phyloP scores from a whole-genome alignment of 176 grass and related monocot genomes.

The Areca catechu region DNA sequence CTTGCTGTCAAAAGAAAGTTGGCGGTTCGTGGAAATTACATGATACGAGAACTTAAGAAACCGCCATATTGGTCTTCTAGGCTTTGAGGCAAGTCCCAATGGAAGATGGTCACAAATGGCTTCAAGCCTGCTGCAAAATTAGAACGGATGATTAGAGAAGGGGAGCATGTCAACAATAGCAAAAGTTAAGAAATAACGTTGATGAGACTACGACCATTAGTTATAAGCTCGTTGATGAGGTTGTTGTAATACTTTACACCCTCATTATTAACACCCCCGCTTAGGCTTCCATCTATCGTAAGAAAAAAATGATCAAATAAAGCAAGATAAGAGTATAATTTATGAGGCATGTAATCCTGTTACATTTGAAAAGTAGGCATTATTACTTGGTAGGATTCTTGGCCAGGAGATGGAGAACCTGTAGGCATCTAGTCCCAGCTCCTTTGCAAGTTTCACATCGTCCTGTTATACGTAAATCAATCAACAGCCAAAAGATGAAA shows the following conservation, averaged over 20 bases:
- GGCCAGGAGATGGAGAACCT: slow-evolving; percentile 19
- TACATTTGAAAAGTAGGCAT: too few species aligned
- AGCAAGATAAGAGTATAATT: too few species aligned
- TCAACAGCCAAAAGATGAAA: background rate
- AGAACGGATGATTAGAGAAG: too few species aligned
- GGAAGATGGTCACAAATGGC: slow-evolving; percentile 53
- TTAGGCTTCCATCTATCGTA: slow-evolving; percentile 32
- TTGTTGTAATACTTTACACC: slow-evolving; percentile 56
- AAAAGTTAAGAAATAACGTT: background rate
- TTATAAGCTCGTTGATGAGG: slow-evolving; percentile 44
- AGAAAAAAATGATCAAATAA: background rate
- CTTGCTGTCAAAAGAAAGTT: too few species aligned
- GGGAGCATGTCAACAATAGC: too few species aligned
- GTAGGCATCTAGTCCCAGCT: slow-evolving; percentile 11
- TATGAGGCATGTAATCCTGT: too few species aligned
- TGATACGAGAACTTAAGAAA: slow-evolving; percentile 22
- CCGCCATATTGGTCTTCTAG: slow-evolving; percentile 50
- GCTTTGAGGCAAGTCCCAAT: slow-evolving; percentile 41
- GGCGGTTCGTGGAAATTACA: background rate
- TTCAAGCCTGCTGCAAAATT: slow-evolving; percentile 33
- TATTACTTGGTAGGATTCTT: slow-evolving; percentile 10
- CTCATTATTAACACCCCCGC: slow-evolving; percentile 44
- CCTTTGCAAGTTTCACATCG: background rate
- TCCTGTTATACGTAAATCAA: background rate
- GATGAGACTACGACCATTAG: slow-evolving; percentile 18